A percentile compares a stretch with the other conserved stretches of the same genome.
Conservation (phyloP, 331 rosid genomes). For the Saraca asoca region DNA sequence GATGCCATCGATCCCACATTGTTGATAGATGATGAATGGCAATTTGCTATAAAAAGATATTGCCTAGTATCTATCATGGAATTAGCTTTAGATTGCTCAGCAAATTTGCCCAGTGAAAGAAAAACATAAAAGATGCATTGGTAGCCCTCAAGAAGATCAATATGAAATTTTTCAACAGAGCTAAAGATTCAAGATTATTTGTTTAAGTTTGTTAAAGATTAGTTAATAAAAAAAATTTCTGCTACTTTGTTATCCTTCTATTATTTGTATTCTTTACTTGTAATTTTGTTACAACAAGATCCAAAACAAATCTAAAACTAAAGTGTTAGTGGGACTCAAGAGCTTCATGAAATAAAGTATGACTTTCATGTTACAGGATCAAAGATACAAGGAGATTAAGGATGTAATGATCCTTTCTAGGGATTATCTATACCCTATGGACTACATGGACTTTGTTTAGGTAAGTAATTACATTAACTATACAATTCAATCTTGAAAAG, state of each 20-base stretch:
- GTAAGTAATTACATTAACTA: too few relatives aligned
- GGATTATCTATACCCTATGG: slow-evolving; percentile 63
- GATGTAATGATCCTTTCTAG: slow-evolving; percentile 44
- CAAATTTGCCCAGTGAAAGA: neutral
- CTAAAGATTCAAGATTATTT: too few relatives aligned
- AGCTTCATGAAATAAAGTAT: neutral
- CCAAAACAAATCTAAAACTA: too few relatives aligned
- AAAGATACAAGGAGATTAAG: slow-evolving; percentile 38
- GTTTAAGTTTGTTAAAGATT: too few relatives aligned
- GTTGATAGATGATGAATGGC: too few relatives aligned
- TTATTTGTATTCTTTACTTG: too few relatives aligned
- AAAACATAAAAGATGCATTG: neutral
- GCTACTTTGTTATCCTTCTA: too few relatives aligned
- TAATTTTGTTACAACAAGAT: too few relatives aligned
- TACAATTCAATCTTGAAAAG: too few relatives aligned
- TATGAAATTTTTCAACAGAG: neutral
- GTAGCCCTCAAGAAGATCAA: neutral
- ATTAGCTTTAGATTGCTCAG: neutral
- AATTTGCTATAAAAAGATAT: too few relatives aligned
- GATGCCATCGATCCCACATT: too few relatives aligned
- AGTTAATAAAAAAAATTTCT: too few relatives aligned
- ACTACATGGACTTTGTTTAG: slow-evolving; percentile 46
- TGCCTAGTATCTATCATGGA: neutral
- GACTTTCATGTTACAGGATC: slow-evolving; percentile 41
- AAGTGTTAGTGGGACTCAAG: neutral